Conservation (phyloP, 768 basidiomycete species). For the Tulasnella sp. region DNA sequence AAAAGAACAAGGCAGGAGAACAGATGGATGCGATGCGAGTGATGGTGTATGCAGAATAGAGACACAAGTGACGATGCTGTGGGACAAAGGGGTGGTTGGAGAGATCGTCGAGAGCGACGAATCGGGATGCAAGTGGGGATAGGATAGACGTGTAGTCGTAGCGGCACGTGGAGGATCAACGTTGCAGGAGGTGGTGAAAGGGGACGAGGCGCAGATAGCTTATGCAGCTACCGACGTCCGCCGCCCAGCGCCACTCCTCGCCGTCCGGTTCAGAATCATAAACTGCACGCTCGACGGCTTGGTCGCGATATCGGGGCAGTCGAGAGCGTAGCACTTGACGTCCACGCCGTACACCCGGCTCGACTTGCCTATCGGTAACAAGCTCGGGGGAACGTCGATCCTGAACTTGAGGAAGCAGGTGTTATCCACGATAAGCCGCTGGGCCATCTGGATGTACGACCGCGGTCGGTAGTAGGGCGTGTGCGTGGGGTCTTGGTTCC, state of each 20-base stretch:
- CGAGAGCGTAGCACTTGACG: slow-evolving; percentile 13
- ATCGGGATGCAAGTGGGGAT: too few species aligned
- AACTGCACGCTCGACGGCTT: slow-evolving; percentile 16
- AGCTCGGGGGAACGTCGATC: slow-evolving; percentile 10
- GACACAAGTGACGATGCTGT: too few species aligned
- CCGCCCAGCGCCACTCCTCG: slow-evolving; percentile 6
- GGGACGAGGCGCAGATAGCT: too few species aligned
- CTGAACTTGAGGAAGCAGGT: slow-evolving; percentile 15
- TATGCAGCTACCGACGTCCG: slow-evolving; percentile 8
- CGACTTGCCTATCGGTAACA: slow-evolving; percentile 7
- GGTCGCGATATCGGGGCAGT: slow-evolving; percentile 2
- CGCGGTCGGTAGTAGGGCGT: slow-evolving; percentile 11
- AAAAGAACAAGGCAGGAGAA: too few species aligned
- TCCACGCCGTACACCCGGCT: slow-evolving; percentile 10
- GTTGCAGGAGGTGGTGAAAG: too few species aligned
- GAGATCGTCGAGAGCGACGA: too few species aligned
- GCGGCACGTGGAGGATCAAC: too few species aligned
- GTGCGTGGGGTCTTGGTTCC: slow-evolving; percentile 14
- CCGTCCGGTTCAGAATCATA: slow-evolving; percentile 14
- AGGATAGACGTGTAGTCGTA: too few species aligned
- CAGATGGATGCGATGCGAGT: too few species aligned
- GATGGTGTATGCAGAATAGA: too few species aligned
- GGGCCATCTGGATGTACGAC: slow-evolving; percentile 15
- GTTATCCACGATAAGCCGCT: slow-evolving; percentile 12
- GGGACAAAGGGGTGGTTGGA: too few species aligned